Conservation (phyloP, 2,329 filamentous ascomycete species). For the Didymosphaeria variabile region DNA sequence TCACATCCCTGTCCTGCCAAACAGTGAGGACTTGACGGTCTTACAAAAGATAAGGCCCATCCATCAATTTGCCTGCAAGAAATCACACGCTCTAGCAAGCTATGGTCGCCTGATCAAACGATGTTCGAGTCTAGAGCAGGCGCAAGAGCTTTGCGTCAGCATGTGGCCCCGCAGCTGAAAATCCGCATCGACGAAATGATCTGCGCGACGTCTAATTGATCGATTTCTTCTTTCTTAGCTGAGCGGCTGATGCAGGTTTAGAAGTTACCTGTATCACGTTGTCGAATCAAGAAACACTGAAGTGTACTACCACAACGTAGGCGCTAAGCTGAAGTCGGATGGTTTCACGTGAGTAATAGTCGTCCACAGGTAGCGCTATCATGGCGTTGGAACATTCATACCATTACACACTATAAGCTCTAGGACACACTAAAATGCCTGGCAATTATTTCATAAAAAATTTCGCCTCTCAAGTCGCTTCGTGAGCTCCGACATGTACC, state of each 20-base stretch:
- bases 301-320: neutral
- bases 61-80: neutral
- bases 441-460: neutral
- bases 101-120: neutral
- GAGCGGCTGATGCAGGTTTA: neutral
- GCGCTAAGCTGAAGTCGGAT: neutral
- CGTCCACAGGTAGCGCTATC: too few relatives aligned
- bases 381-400: neutral
- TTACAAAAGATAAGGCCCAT: neutral
- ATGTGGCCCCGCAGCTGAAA: neutral
- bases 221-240: neutral
- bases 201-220: neutral
- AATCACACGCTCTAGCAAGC: neutral
- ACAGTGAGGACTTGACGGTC: neutral
- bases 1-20: neutral
- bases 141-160: neutral
- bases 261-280: neutral
- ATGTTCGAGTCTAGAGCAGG: neutral
- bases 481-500: neutral
- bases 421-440: neutral
- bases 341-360: neutral
- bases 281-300: neutral
- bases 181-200: neutral
- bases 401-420: neutral
- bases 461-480: neutral